Conservation (phyloP, 441 rosid species). For the Jatropha multifida region DNA sequence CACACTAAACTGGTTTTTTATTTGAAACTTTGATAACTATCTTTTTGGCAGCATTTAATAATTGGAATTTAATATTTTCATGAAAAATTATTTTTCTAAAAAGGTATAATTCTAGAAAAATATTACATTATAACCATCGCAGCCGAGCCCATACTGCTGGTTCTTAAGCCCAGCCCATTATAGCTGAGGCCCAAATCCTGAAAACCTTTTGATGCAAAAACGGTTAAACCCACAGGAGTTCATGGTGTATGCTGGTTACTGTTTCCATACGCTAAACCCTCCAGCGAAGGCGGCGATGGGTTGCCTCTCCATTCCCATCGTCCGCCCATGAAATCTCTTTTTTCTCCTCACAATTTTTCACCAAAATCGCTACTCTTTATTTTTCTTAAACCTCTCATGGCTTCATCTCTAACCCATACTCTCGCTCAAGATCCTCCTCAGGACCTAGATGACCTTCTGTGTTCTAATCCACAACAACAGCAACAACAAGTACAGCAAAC, state of each 20-base stretch:
- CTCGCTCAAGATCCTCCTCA: constrained; percentile 26
- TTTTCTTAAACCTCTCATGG: constrained; percentile 23
- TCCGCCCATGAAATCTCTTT: constrained; percentile 41
- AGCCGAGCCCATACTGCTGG: too few relatives aligned
- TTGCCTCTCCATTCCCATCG: constrained; percentile 28
- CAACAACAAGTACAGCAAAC: not conserved
- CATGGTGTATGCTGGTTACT: not conserved
- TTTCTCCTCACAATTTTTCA: not conserved
- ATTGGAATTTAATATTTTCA: too few relatives aligned
- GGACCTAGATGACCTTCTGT: constrained; percentile 33
- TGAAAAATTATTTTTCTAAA: too few relatives aligned
- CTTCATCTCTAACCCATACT: constrained; percentile 23
- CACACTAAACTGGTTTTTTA: too few relatives aligned
- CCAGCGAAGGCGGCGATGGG: constrained; percentile 52
- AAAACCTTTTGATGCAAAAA: not conserved
- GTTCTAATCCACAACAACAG: constrained; percentile 27
- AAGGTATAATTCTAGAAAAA: too few relatives aligned
- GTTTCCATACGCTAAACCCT: not conserved
- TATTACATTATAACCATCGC: too few relatives aligned
- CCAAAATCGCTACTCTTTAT: constrained; percentile 15
- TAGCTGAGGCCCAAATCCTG: not conserved
- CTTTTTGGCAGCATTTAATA: too few relatives aligned
- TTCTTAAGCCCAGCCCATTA: not conserved
- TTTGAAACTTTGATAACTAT: too few relatives aligned
- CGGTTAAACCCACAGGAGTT: not conserved